Evolutionary conservation across 1,284 basidiomycete genomes (phyloP).

Genomic region (Athelia psychrophila): DNA sequence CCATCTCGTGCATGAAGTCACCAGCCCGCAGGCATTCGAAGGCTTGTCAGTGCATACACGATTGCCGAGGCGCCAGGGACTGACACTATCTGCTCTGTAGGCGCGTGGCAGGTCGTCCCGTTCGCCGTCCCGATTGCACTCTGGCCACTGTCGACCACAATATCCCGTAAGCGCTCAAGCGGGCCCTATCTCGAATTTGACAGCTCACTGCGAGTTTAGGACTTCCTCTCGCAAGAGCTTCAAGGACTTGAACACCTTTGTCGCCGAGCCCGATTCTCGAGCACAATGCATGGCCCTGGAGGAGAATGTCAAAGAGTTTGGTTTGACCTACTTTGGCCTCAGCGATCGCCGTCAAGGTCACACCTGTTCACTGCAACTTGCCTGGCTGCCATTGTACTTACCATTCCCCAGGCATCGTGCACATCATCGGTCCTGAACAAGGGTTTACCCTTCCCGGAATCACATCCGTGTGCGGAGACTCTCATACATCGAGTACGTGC

Average conservation of each 20-base stretch:
- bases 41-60: conserved; percentile 61
- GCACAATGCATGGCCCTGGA: conserved; percentile 91
- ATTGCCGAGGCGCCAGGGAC: background rate
- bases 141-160: conserved; percentile 96
- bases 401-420: conserved; percentile 74
- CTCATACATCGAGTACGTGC: conserved; percentile 83
- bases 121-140: conserved; percentile 91
- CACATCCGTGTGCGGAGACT: conserved; percentile 95
- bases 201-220: conserved; percentile 35
- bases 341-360: conserved; percentile 87
- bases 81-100: conserved; percentile 31
- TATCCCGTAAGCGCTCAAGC: conserved; percentile 72
- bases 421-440: conserved; percentile 95
- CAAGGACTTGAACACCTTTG: conserved; percentile 74
- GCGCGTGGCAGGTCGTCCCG: conserved; percentile 77
- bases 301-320: conserved; percentile 95
- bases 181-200: conserved; percentile 8
- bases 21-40: conserved; percentile 95
- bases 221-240: conserved; percentile 88
- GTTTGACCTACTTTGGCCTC: conserved; percentile 94
- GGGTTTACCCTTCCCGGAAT: conserved; percentile 96
- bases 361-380: conserved; percentile 8
- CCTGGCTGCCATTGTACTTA: background rate
- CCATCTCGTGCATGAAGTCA: conserved; percentile 95
- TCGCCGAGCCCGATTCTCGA: conserved; percentile 86